Evolutionary conservation across 257 asterid genomes (phyloP), one percentile per base, ranked within the genome.

Genomic region (Solanum rostratum): DNA sequence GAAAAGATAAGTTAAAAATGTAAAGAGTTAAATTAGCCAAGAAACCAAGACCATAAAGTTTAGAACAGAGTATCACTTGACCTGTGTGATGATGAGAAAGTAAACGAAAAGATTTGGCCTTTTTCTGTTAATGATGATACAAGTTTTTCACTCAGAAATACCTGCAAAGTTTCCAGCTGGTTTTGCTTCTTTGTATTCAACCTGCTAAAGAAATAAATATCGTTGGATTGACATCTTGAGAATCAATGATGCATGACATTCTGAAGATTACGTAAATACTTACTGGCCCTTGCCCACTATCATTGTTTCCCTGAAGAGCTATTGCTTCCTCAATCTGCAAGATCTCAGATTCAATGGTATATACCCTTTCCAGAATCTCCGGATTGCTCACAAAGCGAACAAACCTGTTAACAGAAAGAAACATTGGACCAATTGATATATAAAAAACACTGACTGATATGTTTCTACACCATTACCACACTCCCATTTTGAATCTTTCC

Each of bases 341-440:
- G 87, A 97, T 94, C 92, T 97, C 99, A 80, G 96, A 89, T 87
- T 97, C 98, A 84, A 97, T 86, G 53, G 95, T 92, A 88, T 86
- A 85, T 76, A 94, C 98, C 66, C 99, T 95, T 92, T 97, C 98
- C 91, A 97, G 91, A 88, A 97, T 92, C 89, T 93, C 98, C 7
- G 99, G 99, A 66, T 98, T 97, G 93, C 97, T 97, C 91, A 97
- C 99, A 90, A 95, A 97, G 68, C 99, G 98, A 85, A 97, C 98
- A 94, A 97, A 97, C 94, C 99, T 95, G 88, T 86, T 57, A 83
- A 82, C 86, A 74, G 70, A 82, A 85, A 88, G 85, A 88, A 60
- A 84, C 43, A 66, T 85, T 45, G 87, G 84, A 30, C 29, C 79
- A 84, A 27, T 66, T 12, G 65, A 52, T 65, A 83, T 83, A 33